Evolutionary conservation across 495 filamentous ascomycete species (phyloP), one percentile per base, ranked within the genome.

Genomic region (Aspergillus avenaceus): DNA sequence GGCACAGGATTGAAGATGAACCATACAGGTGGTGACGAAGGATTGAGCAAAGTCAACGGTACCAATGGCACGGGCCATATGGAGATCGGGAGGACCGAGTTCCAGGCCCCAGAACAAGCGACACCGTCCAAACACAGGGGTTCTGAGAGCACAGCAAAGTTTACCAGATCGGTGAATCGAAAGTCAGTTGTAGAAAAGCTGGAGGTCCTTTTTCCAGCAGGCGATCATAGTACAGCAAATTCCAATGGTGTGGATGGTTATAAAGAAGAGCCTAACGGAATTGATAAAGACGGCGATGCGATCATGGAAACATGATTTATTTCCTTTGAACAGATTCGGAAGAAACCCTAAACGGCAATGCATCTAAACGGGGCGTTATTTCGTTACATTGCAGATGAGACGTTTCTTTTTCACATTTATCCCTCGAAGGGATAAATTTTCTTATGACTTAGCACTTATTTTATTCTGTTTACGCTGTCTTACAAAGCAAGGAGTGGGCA

Each of bases 181-280:
- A 73, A 73, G 40, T 61, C 70, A 2, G 47, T 72, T 22, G 65
- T 73, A n/a, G 70, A 73, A 45, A 65, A 73, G 46, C 34, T 73
- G 14, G 58, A 69, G 45, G 56, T 73, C 18, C 36, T 73, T 34
- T 41, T 73, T 14, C 55, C 69, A 4, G 59, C 61, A 13, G 67
- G 67, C 13, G 52, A 63, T 23, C 46, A 50, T 3, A 43, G 44
- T 3, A 31, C 48, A 9, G 22, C 42, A 27, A 22, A 38, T 11
- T 44, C 52, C 21, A 52, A 56, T 50, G 55, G 49, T 9, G 41
- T 59, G 12, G 26, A 40, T 13, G 52, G 53, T 1, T 29, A 48
- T 36, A 18, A 40, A 32, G 18, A 41, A 22, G 53, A 56, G 24
- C 44, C 52, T n/a, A 61, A 63, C 28, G 66, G 59, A 12, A 61